Evolutionary conservation across 2,329 filamentous ascomycete species (phyloP).

Genomic region (Neofusicoccum sp.): DNA sequence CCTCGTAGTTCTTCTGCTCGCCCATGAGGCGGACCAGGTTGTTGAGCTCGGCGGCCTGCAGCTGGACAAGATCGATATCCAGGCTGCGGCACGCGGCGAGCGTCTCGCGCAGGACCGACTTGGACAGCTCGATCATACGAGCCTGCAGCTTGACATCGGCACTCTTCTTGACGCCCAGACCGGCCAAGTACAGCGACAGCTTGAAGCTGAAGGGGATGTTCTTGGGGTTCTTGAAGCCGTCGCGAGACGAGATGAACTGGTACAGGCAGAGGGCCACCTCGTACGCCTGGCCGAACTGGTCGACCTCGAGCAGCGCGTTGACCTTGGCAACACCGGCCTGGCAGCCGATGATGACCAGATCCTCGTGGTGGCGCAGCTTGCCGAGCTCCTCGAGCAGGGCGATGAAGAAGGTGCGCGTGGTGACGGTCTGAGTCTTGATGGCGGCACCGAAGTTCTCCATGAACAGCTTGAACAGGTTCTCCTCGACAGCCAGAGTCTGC

Average conservation of each 20-base stretch:
- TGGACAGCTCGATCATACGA: constrained; percentile 41
- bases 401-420: constrained; percentile 17
- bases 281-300: constrained; percentile 34
- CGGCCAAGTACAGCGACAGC: constrained; percentile 33
- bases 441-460: constrained; percentile 11
- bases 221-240: constrained; percentile 32
- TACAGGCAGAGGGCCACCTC: constrained; percentile 35
- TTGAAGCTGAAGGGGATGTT: constrained; percentile 40
- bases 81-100: constrained; percentile 40
- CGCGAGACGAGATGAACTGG: constrained; percentile 31
- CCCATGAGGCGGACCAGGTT: constrained; percentile 44
- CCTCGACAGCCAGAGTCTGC: constrained; percentile 13
- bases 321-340: constrained; percentile 13
- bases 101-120: constrained; percentile 42
- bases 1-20: constrained; percentile 46
- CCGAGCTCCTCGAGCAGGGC: constrained; percentile 14
- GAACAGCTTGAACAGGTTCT: constrained; percentile 14
- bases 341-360: constrained; percentile 8
- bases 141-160: constrained; percentile 35
- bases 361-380: constrained; percentile 13
- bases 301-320: constrained; percentile 23
- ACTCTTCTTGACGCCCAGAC: constrained; percentile 28
- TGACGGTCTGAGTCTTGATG: constrained; percentile 14
- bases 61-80: constrained; percentile 44
- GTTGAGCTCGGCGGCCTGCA: constrained; percentile 43